A percentile compares a stretch with the other conserved stretches of the same genome.
Conservation (phyloP, 805 yeast genomes). For the Barnettozyma wickerhamii region DNA sequence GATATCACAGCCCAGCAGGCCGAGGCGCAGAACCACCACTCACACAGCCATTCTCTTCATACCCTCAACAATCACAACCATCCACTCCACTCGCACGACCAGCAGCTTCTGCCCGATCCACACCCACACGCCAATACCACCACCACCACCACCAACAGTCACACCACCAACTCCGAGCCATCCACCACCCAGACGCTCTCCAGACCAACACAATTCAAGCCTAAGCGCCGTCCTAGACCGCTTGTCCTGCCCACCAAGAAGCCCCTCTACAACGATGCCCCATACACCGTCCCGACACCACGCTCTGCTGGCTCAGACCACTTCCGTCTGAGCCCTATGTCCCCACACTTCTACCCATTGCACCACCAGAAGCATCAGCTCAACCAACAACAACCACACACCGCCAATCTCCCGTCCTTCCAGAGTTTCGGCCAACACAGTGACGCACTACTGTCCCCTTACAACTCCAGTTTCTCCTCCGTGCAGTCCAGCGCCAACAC, state of each 20-base stretch:
- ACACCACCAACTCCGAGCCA: no score
- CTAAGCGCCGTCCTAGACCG: conserved; percentile 27
- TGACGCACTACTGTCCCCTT: conserved; percentile 15
- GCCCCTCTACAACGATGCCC: conserved; percentile 18
- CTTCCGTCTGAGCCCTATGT: conserved; percentile 16
- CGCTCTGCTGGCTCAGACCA: conserved; percentile 17
- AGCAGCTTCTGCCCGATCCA: conserved; percentile 4
- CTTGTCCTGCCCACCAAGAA: conserved; percentile 14
- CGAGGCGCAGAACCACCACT: not conserved
- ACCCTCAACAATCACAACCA: no score
- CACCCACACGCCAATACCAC: conserved; percentile 1
- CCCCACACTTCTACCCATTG: conserved; percentile 4
- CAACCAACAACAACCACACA: conserved; percentile 6
- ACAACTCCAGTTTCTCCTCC: conserved; percentile 14
- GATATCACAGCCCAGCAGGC: not conserved
- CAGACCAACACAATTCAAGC: conserved; percentile 22
- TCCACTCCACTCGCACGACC: conserved; percentile 6
- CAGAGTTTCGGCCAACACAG: conserved; percentile 12
- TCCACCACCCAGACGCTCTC: conserved; percentile 13
- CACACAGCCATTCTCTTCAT: no score
- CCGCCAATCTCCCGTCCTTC: conserved; percentile 14
- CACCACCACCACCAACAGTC: conserved; percentile 5
- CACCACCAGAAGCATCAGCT: conserved; percentile 7
- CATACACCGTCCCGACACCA: conserved; percentile 21
- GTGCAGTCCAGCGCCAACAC: conserved; percentile 12